These are phyloP conservation scores for Syzygium syzygioides DNA, from an alignment of 441 rosid species.

Conservation along the genomic window DNA sequence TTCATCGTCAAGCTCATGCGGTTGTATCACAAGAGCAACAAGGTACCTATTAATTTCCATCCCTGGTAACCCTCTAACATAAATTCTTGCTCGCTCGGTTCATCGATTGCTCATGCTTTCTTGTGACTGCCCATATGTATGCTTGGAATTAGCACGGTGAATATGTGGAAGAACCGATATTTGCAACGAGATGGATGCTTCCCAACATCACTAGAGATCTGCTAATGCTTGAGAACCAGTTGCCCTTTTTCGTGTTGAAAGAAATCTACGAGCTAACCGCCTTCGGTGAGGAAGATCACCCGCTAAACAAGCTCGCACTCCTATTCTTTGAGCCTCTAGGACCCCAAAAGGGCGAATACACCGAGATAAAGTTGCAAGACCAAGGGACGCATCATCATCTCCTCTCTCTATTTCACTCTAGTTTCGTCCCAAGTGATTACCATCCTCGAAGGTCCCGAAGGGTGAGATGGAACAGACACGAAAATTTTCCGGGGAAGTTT, in stretches of 20 bases:
- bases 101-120: background rate
- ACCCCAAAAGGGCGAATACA: background rate
- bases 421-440: background rate
- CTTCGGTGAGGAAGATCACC: background rate
- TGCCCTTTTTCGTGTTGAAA: background rate
- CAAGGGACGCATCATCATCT: background rate
- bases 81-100: background rate
- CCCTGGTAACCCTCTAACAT: background rate
- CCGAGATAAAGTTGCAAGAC: background rate
- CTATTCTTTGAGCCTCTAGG: background rate
- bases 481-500: background rate
- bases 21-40: background rate
- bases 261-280: background rate
- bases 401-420: background rate
- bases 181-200: constrained; percentile 1
- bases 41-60: background rate
- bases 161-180: background rate
- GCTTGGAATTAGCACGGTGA: background rate
- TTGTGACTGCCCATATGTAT: background rate
- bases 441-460: background rate
- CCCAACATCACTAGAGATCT: background rate
- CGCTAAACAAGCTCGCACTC: background rate
- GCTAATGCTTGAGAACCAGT: background rate
- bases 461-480: background rate
- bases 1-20: constrained; percentile 1